Base-by-base conservation (phyloP, 106 monocot genomes). In the Ottelia alismoides region DNA sequence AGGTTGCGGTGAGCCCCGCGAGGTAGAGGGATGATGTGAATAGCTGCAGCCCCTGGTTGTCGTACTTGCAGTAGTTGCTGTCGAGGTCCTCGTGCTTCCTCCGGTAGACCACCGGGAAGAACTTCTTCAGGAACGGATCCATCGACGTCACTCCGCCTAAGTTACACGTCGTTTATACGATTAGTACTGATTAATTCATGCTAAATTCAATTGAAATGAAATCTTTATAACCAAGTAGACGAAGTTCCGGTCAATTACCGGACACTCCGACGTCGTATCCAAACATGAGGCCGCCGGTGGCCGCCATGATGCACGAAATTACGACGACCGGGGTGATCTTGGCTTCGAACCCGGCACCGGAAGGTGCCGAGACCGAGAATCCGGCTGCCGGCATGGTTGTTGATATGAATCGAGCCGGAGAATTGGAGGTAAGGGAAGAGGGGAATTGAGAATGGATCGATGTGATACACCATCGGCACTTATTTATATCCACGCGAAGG, bases 11-110 rank as follows among this genome's bases (percentile, higher is more conserved):
- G 22, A 87, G 74, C 0, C 72, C 78, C 1, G 87, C 81, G 16
- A 87, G 65, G 65, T 82, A 87, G 20, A 87, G 69, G 16, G 78
- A 82, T 12, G 87, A 87, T n/a, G 87, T 87, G 81, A 87, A 87
- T 16, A 75, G 58, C 49, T 81, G 78, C 1, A 87, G 62, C 1
- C 61, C 63, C 43, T 87, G 87, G 59, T 78, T 78, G 75, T 87
- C 78, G 32, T 81, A 87, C 69, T 78, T 78, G 75, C 87, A 69
- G 68, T 69, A 69, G 60, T 69, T 69, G n/a, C n/a, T n/a, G n/a
- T n/a, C n/a, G n/a, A n/a, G n/a, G n/a, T n/a, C n/a, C n/a, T n/a
- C n/a, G n/a, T n/a, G n/a, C n/a, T n/a, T n/a, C n/a, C n/a, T n/a
- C n/a, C n/a, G n/a, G n/a, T n/a, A n/a, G n/a, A n/a, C n/a, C n/a